Conservation (phyloP, 208 protist genomes). For the Trichomonas tenax region DNA sequence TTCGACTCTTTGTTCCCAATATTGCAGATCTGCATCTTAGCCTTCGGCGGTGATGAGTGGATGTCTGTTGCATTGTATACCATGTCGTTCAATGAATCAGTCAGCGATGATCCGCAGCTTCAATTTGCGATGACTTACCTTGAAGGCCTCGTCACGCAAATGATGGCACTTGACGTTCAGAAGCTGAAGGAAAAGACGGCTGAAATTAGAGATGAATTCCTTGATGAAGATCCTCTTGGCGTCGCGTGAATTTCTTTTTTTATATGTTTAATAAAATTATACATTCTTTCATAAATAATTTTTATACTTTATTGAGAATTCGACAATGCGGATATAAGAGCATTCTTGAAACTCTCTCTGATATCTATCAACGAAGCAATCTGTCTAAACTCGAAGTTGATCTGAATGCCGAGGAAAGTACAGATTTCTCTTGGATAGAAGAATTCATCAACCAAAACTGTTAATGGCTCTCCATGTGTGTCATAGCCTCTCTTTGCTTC, state of each 20-base stretch:
- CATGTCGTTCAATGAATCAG: not conserved
- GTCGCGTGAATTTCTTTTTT: too few relatives aligned
- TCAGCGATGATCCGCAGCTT: not conserved
- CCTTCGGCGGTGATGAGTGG: not conserved
- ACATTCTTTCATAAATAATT: too few relatives aligned
- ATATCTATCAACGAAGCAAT: not conserved
- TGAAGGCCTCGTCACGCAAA: not conserved
- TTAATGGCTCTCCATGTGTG: conserved; percentile 1
- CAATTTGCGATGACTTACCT: not conserved
- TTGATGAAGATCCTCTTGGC: not conserved
- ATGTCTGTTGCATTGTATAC: not conserved
- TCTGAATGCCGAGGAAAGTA: not conserved
- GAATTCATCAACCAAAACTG: not conserved
- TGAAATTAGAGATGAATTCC: not conserved
- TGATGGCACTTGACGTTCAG: not conserved
- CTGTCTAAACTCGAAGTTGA: not conserved
- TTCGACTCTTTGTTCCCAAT: not conserved
- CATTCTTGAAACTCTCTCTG: not conserved
- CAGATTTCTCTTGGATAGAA: not conserved
- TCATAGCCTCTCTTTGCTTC: not conserved
- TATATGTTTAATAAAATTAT: too few relatives aligned
- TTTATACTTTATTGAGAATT: too few relatives aligned
- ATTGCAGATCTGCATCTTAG: not conserved
- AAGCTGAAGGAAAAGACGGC: not conserved
- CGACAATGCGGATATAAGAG: not conserved